Percentiles rank a stretch among this genome's conserved stretches.
These are phyloP conservation scores for Curvularia spicifera DNA, from an alignment of 2,329 filamentous ascomycete genomes.

Conservation along the genomic window DNA sequence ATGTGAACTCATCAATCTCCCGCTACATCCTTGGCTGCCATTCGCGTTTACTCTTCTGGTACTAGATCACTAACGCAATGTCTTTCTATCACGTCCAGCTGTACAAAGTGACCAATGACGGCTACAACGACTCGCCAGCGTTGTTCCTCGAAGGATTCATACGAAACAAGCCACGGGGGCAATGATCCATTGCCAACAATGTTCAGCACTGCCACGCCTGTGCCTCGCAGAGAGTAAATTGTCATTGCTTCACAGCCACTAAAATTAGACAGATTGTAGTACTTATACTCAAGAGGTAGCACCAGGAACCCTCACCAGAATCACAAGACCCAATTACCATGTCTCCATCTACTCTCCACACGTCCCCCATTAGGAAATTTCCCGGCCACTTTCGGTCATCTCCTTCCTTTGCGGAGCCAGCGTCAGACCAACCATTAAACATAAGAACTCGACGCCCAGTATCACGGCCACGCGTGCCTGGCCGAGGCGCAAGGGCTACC, in stretches of 20 bases:
- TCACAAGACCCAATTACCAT: neutral
- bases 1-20: neutral
- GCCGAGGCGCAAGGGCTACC: no score
- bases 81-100: neutral
- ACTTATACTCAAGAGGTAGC: neutral
- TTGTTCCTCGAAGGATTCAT: neutral
- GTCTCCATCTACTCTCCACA: neutral
- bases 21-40: neutral
- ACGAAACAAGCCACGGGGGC: slow-evolving; percentile 6
- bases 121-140: neutral
- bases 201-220: slow-evolving; percentile 19
- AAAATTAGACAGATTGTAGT: neutral
- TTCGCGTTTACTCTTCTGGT: no score
- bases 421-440: no score
- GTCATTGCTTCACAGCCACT: neutral
- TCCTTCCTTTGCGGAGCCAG: neutral
- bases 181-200: slow-evolving; percentile 1
- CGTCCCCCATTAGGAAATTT: neutral
- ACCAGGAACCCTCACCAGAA: neutral
- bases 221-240: slow-evolving; percentile 1
- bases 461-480: no score
- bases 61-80: neutral
- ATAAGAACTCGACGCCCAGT: no score
- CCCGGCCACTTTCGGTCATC: neutral
- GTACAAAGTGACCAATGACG: neutral